These are phyloP conservation scores for Lodderomyces parapsilosis DNA, from an alignment of 1,139 yeast species.

Conservation along the genomic window DNA sequence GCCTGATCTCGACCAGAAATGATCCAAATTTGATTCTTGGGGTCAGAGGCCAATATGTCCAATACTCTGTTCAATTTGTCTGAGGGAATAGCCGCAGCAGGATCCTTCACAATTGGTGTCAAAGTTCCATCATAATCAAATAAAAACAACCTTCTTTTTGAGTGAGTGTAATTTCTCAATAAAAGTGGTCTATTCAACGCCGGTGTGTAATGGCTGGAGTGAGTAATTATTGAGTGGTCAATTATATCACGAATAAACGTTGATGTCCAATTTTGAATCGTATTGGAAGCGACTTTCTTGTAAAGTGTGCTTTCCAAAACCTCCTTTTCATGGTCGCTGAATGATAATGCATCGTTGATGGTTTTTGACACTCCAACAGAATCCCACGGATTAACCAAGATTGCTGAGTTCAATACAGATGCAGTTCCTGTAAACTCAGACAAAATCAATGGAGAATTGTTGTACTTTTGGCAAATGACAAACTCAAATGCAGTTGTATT, in stretches of 20 bases:
- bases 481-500: constrained; percentile 92
- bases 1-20: constrained; percentile 94
- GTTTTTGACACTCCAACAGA: constrained; percentile 88
- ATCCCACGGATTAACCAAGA: constrained; percentile 96
- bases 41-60: constrained; percentile 65
- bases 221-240: constrained; percentile 45
- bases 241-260: constrained; percentile 57
- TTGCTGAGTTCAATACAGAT: constrained; percentile 72
- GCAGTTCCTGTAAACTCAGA: constrained; percentile 96
- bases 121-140: constrained; percentile 98
- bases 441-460: constrained; percentile 72
- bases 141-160: constrained; percentile 72
- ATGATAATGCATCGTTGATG: constrained; percentile 63
- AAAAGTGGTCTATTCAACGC: constrained; percentile 74
- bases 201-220: constrained; percentile 68
- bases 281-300: constrained; percentile 62
- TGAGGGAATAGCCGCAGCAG: constrained; percentile 97
- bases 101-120: constrained; percentile 93
- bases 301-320: constrained; percentile 54
- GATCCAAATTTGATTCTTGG: constrained; percentile 87
- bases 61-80: constrained; percentile 64
- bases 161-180: constrained; percentile 55
- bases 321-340: constrained; percentile 43
- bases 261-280: constrained; percentile 81
- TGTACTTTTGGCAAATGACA: constrained; percentile 79